Percentiles rank a stretch among this genome's conserved stretches.
Conservation (phyloP, 768 basidiomycete genomes). For the Lactarius quietus region DNA sequence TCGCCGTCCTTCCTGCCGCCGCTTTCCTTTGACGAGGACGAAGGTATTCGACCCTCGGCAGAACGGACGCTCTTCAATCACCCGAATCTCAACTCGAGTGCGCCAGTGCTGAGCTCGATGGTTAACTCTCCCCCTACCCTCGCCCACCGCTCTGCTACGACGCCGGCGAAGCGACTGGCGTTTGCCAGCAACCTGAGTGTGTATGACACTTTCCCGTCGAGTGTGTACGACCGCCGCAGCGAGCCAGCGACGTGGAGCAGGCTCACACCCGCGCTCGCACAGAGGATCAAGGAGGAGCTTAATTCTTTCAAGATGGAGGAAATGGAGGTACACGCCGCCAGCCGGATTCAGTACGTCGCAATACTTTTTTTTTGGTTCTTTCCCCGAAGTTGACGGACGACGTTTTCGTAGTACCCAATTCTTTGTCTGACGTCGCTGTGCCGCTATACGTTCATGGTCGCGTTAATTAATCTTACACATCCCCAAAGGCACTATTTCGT, state of each 20-base stretch:
- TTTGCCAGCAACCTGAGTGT: conserved; percentile 93
- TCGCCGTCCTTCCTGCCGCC: conserved; percentile 46
- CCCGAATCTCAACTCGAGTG: conserved; percentile 73
- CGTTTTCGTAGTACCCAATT: conserved; percentile 66
- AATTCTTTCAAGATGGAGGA: conserved; percentile 99
- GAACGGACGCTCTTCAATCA: conserved; percentile 69
- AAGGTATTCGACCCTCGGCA: conserved; percentile 38
- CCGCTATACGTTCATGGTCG: conserved; percentile 29
- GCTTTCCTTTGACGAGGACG: conserved; percentile 49
- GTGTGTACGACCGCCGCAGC: conserved; percentile 90
- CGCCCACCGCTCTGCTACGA: conserved; percentile 70
- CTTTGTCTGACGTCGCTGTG: conserved; percentile 59
- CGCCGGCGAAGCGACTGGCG: conserved; percentile 66
- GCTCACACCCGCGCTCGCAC: conserved; percentile 89
- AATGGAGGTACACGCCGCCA: conserved; percentile 96
- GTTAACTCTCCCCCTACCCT: conserved; percentile 47
- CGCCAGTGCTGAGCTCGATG: conserved; percentile 73
- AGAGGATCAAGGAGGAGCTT: conserved; percentile 96
- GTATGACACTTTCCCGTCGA: conserved; percentile 92
- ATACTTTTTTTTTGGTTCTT: conserved; percentile 11
- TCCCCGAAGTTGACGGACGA: conserved; percentile 13
- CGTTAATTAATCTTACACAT: background rate
- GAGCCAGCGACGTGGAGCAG: conserved; percentile 98
- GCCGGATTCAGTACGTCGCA: conserved; percentile 77
- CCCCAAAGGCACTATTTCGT: conserved; percentile 12